These are phyloP conservation scores for Scytalidium lignicola DNA, from an alignment of 2,329 filamentous ascomycete species.

Conservation along the genomic window DNA sequence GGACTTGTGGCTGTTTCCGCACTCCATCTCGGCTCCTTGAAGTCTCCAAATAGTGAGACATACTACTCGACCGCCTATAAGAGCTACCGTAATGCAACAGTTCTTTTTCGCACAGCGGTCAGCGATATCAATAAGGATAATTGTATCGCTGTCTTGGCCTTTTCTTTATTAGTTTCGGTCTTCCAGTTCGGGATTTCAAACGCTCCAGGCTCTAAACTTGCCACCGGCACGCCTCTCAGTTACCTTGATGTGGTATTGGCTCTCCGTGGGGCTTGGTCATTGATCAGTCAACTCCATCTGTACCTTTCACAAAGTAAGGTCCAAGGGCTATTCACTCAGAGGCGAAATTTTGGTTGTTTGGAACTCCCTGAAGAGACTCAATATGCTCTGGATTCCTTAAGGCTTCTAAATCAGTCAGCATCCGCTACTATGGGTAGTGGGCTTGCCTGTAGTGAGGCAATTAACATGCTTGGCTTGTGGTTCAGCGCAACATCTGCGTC, in stretches of 20 bases:
- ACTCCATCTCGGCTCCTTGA: neutral
- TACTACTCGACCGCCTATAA: neutral
- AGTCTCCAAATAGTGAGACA: neutral
- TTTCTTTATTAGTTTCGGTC: neutral
- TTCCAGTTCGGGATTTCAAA: neutral
- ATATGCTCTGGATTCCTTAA: neutral
- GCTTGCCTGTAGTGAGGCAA: neutral
- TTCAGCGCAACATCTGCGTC: neutral
- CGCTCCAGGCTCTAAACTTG: neutral
- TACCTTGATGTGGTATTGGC: neutral
- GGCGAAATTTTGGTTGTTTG: neutral
- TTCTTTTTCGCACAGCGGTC: neutral
- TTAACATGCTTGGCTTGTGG: neutral
- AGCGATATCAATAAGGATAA: neutral
- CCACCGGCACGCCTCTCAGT: neutral
- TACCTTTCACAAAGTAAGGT: neutral
- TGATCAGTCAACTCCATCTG: neutral
- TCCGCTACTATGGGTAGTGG: neutral
- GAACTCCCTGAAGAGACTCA: neutral
- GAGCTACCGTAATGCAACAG: neutral
- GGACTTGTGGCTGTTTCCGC: neutral
- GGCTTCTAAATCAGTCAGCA: neutral
- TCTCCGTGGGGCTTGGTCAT: neutral
- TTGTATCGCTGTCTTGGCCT: neutral
- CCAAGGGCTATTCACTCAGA: neutral